Percentiles rank a stretch among this genome's conserved stretches.
phyloP scores from a whole-genome alignment of 1,284 basidiomycete species.

The Porodaedalea pini region DNA sequence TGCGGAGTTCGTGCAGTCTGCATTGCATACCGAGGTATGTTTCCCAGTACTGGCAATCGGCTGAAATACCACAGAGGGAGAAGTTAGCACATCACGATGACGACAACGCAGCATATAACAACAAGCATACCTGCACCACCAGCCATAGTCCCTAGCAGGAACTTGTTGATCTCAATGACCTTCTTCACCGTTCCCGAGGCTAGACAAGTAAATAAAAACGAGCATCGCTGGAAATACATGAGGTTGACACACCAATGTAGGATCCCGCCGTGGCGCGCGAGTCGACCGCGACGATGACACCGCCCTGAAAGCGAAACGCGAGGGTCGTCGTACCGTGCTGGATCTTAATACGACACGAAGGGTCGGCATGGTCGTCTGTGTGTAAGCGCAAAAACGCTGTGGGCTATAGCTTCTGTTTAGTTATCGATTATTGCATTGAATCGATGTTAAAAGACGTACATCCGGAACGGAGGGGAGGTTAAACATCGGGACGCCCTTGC shows the following conservation, averaged over 20 bases:
- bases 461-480: conserved; percentile 67
- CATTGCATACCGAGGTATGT: conserved; percentile 99
- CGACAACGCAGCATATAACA: too few relatives aligned
- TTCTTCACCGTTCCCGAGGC: conserved; percentile 96
- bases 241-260: conserved; percentile 78
- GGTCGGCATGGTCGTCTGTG: conserved; percentile 92
- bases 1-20: conserved; percentile 93
- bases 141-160: conserved; percentile 97
- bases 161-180: conserved; percentile 99
- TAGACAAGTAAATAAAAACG: conserved; percentile 31
- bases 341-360: conserved; percentile 94
- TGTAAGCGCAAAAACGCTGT: conserved; percentile 83
- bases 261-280: conserved; percentile 96
- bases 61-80: conserved; percentile 36
- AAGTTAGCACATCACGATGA: too few relatives aligned
- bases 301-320: conserved; percentile 95
- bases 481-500: conserved; percentile 68
- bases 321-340: conserved; percentile 98
- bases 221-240: not conserved
- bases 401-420: conserved; percentile 53
- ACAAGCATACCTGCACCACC: conserved; percentile 83
- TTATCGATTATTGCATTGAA: conserved; percentile 2
- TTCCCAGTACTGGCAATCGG: conserved; percentile 96
- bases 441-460: conserved; percentile 44
- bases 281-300: conserved; percentile 97